A percentile compares a stretch with the other conserved stretches of the same genome.
These are phyloP conservation scores for Talaromyces piceae DNA, from an alignment of 2,329 filamentous ascomycete species.

Conservation along the genomic window DNA sequence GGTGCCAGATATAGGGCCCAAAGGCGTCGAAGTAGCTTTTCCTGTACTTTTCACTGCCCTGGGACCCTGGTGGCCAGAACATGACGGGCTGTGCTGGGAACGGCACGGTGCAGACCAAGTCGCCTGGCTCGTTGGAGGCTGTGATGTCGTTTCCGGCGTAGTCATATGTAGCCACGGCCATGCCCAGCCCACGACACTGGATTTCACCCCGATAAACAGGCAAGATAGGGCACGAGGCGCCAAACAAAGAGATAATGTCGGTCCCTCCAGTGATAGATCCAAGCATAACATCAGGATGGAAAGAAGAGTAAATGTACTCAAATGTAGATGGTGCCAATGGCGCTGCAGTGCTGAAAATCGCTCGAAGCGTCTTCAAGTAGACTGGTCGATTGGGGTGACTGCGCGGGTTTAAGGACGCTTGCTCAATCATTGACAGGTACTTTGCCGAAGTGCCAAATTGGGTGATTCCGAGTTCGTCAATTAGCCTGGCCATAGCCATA, in stretches of 20 bases:
- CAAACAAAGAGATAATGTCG: slow-evolving; percentile 93
- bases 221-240: slow-evolving; percentile 68
- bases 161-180: slow-evolving; percentile 59
- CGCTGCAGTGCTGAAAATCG: slow-evolving; percentile 90
- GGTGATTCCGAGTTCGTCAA: slow-evolving; percentile 73
- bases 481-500: slow-evolving; percentile 72
- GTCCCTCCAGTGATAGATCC: slow-evolving; percentile 93
- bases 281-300: slow-evolving; percentile 73
- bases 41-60: slow-evolving; percentile 68
- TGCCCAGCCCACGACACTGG: slow-evolving; percentile 69
- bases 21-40: slow-evolving; percentile 86
- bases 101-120: slow-evolving; percentile 76
- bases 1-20: slow-evolving; percentile 65
- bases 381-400: slow-evolving; percentile 39
- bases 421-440: slow-evolving; percentile 84
- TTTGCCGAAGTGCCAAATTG: slow-evolving; percentile 95
- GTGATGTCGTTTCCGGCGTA: slow-evolving; percentile 52
- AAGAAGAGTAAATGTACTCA: slow-evolving; percentile 76
- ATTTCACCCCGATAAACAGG: slow-evolving; percentile 68
- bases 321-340: slow-evolving; percentile 91
- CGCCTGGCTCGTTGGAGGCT: slow-evolving; percentile 63
- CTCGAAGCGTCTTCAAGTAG: slow-evolving; percentile 52
- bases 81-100: slow-evolving; percentile 88
- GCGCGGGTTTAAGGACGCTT: slow-evolving; percentile 59
- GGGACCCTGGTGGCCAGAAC: slow-evolving; percentile 65